Percentiles rank a stretch among this genome's conserved stretches.
These are phyloP conservation scores for Zelonia costaricensis DNA, from an alignment of 208 protist genomes.

Conservation along the genomic window DNA sequence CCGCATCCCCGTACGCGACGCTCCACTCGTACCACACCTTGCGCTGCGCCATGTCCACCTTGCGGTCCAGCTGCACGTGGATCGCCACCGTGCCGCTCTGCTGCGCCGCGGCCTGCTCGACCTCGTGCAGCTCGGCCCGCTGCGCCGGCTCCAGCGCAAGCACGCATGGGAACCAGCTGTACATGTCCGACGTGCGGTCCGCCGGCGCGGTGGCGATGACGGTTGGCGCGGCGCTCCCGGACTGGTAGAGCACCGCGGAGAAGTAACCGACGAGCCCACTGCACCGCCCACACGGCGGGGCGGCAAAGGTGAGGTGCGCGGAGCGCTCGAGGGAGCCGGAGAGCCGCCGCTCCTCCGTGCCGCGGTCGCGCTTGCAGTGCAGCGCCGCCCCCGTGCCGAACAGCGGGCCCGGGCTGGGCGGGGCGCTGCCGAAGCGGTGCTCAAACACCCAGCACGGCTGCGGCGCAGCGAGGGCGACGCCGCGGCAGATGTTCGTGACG, in stretches of 20 bases:
- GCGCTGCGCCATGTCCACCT: slow-evolving; percentile 17
- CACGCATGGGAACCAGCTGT: slow-evolving; percentile 89
- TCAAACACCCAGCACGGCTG: slow-evolving; percentile 84
- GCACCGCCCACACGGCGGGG: slow-evolving; percentile 39
- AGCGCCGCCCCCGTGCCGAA: no score
- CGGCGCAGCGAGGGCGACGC: slow-evolving; percentile 41
- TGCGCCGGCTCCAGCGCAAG: slow-evolving; percentile 58
- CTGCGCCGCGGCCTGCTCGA: neutral
- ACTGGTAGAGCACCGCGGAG: slow-evolving; percentile 57
- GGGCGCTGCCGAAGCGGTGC: slow-evolving; percentile 32
- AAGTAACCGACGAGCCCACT: slow-evolving; percentile 81
- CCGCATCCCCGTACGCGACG: slow-evolving; percentile 19
- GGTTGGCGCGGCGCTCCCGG: slow-evolving; percentile 13
- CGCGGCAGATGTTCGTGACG: slow-evolving; percentile 70
- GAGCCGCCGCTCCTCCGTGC: neutral
- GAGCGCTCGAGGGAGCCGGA: slow-evolving; percentile 30
- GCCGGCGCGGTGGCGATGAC: slow-evolving; percentile 19
- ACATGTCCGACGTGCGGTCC: slow-evolving; percentile 63
- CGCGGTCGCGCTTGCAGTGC: neutral
- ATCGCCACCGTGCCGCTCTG: slow-evolving; percentile 17
- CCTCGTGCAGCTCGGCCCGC: slow-evolving; percentile 34
- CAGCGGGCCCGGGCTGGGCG: no score
- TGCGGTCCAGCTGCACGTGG: slow-evolving; percentile 40
- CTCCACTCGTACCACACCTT: slow-evolving; percentile 85
- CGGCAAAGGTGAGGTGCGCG: slow-evolving; percentile 41